A percentile compares a stretch with the other conserved stretches of the same genome.
Evolutionary conservation across 257 asterid species (phyloP).

Genomic region (Galeopsis tetrahit): DNA sequence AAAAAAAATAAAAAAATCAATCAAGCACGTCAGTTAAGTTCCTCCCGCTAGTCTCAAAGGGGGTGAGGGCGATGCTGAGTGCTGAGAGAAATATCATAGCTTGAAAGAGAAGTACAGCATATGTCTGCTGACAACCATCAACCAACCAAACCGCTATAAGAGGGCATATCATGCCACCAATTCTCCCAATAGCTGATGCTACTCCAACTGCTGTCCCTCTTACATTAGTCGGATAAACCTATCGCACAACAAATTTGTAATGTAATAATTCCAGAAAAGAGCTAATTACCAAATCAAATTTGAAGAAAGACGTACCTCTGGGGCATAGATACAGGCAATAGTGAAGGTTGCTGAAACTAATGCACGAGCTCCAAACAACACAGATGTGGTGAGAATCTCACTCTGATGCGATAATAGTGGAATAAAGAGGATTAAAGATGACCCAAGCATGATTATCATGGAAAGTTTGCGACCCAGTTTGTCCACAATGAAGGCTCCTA

Average conservation of each 20-base stretch:
- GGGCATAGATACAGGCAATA: constrained; percentile 58
- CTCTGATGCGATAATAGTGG: constrained; percentile 57
- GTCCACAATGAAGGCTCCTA: constrained; percentile 68
- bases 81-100: constrained; percentile 47
- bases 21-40: constrained; percentile 37
- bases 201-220: constrained; percentile 68
- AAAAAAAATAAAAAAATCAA: not conserved
- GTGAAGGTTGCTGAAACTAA: constrained; percentile 59
- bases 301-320: constrained; percentile 55
- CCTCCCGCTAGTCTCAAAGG: constrained; percentile 50
- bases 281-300: not conserved
- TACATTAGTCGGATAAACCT: constrained; percentile 75
- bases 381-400: constrained; percentile 52
- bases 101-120: constrained; percentile 58
- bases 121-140: constrained; percentile 54
- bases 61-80: constrained; percentile 50
- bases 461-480: constrained; percentile 69
- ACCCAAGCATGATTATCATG: constrained; percentile 57
- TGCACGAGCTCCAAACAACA: constrained; percentile 75
- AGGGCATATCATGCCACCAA: constrained; percentile 78
- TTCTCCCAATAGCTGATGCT: constrained; percentile 57
- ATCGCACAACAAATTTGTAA: constrained; percentile 8
- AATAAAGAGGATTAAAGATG: constrained; percentile 50
- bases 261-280: constrained; percentile 3
- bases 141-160: constrained; percentile 67